Percentiles rank a stretch among this genome's conserved stretches.
phyloP scores from a whole-genome alignment of 75 land plant species.

The Sequoia sempervirens region DNA sequence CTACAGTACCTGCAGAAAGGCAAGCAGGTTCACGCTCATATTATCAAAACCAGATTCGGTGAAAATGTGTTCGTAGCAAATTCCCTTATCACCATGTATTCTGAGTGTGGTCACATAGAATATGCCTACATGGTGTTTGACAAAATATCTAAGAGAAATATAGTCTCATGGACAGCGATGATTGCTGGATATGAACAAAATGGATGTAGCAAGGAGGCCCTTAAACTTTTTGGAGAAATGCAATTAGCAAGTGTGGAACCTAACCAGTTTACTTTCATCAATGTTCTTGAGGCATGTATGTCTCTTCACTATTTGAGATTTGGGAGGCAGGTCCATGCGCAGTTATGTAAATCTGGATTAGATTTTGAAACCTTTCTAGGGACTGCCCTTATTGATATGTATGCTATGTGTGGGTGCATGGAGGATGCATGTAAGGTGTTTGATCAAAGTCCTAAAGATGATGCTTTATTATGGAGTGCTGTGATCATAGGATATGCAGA shows the following conservation, averaged over 20 bases:
- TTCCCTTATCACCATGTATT: constrained; percentile 11
- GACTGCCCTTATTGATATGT: constrained; percentile 38
- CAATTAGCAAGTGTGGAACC: background rate
- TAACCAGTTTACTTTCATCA: constrained; percentile 13
- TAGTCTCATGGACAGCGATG: constrained; percentile 2
- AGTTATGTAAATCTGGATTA: constrained; percentile 15
- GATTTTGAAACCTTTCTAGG: constrained; percentile 15
- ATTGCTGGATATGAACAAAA: background rate
- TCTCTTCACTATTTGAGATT: background rate
- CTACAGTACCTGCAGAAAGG: background rate
- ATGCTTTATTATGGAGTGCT: constrained; percentile 35
- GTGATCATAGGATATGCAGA: constrained; percentile 25
- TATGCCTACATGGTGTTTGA: constrained; percentile 2
- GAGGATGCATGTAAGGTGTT: constrained; percentile 17
- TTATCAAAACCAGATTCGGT: background rate
- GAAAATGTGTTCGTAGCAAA: background rate
- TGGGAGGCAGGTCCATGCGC: constrained; percentile 39
- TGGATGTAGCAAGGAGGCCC: background rate
- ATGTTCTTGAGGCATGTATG: constrained; percentile 15
- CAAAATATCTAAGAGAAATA: background rate
- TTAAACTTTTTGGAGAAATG: constrained; percentile 7
- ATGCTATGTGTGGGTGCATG: constrained; percentile 26
- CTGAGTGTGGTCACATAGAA: background rate
- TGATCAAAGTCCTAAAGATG: constrained; percentile 15
- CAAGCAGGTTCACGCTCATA: constrained; percentile 7